A percentile compares a stretch with the other conserved stretches of the same genome.
phyloP scores from a whole-genome alignment of 306 rosid species.

The Acacia acuminata region DNA sequence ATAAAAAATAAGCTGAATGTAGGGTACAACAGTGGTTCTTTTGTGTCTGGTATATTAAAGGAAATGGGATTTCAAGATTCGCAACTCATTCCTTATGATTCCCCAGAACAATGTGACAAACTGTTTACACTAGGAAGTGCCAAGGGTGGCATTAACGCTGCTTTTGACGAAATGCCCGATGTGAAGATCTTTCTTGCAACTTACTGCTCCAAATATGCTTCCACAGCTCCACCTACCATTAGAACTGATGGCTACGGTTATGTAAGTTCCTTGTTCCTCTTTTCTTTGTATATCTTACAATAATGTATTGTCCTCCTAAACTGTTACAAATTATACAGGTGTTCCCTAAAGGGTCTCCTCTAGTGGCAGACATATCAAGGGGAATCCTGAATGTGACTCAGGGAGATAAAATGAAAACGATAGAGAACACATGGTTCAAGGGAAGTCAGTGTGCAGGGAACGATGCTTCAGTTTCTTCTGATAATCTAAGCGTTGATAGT shows the following conservation, averaged over 20 bases:
- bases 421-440: slow-evolving; percentile 48
- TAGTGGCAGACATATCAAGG: slow-evolving; percentile 53
- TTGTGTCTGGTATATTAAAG: slow-evolving; percentile 35
- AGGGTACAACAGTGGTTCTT: slow-evolving; percentile 50
- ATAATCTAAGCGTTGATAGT: slow-evolving; percentile 49
- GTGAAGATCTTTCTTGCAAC: slow-evolving; percentile 42
- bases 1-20: slow-evolving; percentile 37
- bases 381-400: slow-evolving; percentile 55
- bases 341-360: slow-evolving; percentile 47
- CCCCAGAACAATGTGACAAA: slow-evolving; percentile 33
- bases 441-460: slow-evolving; percentile 32
- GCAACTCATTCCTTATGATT: slow-evolving; percentile 28
- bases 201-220: slow-evolving; percentile 48
- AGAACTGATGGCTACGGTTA: slow-evolving; percentile 64
- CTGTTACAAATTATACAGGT: slow-evolving; percentile 8
- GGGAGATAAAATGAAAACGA: slow-evolving; percentile 47
- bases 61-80: slow-evolving; percentile 36
- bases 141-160: slow-evolving; percentile 58
- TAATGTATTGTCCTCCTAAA: not conserved
- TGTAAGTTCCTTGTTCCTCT: slow-evolving; percentile 44
- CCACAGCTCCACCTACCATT: slow-evolving; percentile 44
- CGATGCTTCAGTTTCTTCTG: slow-evolving; percentile 28
- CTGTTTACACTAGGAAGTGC: slow-evolving; percentile 46
- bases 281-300: not conserved
- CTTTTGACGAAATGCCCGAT: slow-evolving; percentile 59